Percentiles rank a stretch among this genome's conserved stretches.
phyloP scores from a whole-genome alignment of 1,284 basidiomycete species.

The Ganoderma sp. region DNA sequence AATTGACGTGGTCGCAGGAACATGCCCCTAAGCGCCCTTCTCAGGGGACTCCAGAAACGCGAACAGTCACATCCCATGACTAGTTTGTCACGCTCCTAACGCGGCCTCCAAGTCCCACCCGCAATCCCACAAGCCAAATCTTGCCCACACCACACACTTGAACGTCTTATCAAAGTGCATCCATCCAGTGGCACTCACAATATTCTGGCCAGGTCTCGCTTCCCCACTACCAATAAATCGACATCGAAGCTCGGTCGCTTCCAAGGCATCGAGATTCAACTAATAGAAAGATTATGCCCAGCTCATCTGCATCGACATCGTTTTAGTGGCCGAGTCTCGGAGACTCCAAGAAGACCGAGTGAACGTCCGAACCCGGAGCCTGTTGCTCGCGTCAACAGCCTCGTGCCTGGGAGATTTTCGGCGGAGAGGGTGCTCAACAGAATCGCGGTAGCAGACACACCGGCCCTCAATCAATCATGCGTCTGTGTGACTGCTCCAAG shows the following conservation, averaged over 20 bases:
- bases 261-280: too few species aligned
- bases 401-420: not conserved
- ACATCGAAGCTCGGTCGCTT: too few species aligned
- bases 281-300: too few species aligned
- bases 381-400: not conserved
- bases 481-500: not conserved
- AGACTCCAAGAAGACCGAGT: not conserved
- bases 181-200: too few species aligned
- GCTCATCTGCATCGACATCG: too few species aligned
- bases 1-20: not conserved
- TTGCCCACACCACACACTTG: not conserved
- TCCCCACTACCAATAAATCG: too few species aligned
- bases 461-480: not conserved
- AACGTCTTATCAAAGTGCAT: too few species aligned
- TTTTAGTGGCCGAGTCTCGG: too few species aligned
- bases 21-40: not conserved
- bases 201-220: too few species aligned
- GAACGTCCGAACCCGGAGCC: not conserved
- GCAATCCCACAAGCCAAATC: not conserved
- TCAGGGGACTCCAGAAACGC: slow-evolving; percentile 11
- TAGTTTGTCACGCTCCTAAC: slow-evolving; percentile 14
- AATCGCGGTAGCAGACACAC: not conserved
- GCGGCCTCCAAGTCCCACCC: not conserved
- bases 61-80: slow-evolving; percentile 29
- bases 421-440: not conserved